Conservation (phyloP, 2,329 filamentous ascomycete genomes). For the Nemania diffusa region DNA sequence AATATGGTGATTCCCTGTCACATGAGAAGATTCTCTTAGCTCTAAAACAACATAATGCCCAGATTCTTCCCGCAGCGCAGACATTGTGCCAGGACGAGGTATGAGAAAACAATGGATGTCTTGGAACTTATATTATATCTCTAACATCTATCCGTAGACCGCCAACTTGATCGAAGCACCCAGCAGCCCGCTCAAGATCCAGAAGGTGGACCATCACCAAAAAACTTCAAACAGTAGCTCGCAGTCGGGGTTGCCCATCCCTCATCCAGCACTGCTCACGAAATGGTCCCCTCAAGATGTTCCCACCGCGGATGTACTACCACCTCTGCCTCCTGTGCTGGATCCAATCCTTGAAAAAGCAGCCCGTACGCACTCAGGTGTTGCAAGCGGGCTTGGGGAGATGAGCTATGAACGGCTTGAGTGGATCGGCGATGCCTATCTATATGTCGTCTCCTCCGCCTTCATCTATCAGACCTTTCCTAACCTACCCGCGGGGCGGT, state of each 20-base stretch:
- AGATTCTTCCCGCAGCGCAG: conserved; percentile 39
- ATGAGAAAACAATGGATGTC: neutral
- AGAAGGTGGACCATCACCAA: conserved; percentile 37
- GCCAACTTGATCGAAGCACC: conserved; percentile 15
- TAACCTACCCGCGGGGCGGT: conserved; percentile 71
- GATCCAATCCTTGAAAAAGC: conserved; percentile 69
- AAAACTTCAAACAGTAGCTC: conserved; percentile 10
- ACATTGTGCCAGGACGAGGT: conserved; percentile 42
- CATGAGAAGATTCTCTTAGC: conserved; percentile 34
- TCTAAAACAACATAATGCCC: conserved; percentile 42
- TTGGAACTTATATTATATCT: neutral
- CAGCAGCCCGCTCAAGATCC: conserved; percentile 40
- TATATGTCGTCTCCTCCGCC: conserved; percentile 79
- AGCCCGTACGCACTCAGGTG: conserved; percentile 74
- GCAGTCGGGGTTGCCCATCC: conserved; percentile 33
- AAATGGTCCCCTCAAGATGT: conserved; percentile 65
- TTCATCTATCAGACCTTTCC: conserved; percentile 80
- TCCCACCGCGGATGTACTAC: conserved; percentile 53
- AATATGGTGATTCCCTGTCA: conserved; percentile 23
- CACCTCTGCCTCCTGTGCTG: conserved; percentile 69
- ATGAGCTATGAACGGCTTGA: conserved; percentile 84
- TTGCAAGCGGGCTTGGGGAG: conserved; percentile 50
- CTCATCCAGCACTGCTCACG: conserved; percentile 49
- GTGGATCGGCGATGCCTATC: conserved; percentile 87
- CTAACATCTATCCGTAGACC: conserved; percentile 28